Evolutionary conservation across 2,329 filamentous ascomycete species (phyloP).

Genomic region (Botrytis pseudocinerea): DNA sequence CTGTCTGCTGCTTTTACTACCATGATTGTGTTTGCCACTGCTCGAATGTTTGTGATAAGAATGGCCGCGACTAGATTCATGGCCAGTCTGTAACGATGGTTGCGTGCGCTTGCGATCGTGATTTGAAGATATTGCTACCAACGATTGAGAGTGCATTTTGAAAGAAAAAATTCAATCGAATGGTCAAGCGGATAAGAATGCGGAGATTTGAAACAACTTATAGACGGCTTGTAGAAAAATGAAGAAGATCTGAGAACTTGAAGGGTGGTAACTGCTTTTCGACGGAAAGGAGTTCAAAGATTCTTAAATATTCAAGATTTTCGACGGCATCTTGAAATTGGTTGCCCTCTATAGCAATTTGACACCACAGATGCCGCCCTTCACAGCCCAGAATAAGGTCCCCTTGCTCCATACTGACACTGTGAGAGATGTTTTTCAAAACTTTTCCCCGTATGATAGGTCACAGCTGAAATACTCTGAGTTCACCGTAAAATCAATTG

Average conservation of each 20-base stretch:
- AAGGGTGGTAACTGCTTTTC: background rate
- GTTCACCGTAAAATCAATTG: background rate
- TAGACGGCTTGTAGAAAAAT: background rate
- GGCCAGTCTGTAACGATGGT: background rate
- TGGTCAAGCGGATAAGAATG: background rate
- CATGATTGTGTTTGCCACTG: background rate
- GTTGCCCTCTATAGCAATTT: background rate
- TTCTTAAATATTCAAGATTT: background rate
- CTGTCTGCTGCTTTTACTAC: background rate
- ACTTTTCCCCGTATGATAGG: background rate
- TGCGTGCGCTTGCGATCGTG: background rate
- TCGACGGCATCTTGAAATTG: background rate
- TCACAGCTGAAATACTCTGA: background rate
- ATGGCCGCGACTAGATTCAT: background rate
- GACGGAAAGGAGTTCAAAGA: background rate
- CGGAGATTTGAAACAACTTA: background rate
- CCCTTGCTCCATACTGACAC: background rate
- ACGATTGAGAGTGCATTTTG: background rate
- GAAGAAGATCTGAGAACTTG: background rate
- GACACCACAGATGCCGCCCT: background rate
- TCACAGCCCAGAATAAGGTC: background rate
- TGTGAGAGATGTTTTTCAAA: background rate
- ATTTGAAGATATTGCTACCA: background rate
- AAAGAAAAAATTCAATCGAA: background rate
- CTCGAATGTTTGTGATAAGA: slow-evolving; percentile 1